phyloP scores from a whole-genome alignment of 441 rosid species.

The Flueggea neowawraea region DNA sequence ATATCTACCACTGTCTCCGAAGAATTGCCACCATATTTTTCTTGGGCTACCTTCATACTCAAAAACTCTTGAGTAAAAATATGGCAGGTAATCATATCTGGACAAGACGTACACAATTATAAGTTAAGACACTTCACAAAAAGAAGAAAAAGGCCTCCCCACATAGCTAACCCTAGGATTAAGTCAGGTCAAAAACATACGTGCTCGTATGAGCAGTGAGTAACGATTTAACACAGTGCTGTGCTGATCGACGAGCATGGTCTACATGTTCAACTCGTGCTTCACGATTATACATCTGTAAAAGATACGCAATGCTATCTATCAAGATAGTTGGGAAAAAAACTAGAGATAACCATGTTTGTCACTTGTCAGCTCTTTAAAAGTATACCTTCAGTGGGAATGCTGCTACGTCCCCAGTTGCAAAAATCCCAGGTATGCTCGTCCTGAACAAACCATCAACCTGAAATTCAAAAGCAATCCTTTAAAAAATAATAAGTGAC shows the following conservation, averaged over 20 bases:
- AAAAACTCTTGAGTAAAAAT: constrained; percentile 87
- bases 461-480: constrained; percentile 21
- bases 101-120: neutral
- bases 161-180: neutral
- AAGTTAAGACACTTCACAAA: too few species aligned
- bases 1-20: constrained; percentile 79
- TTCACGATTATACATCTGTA: constrained; percentile 74
- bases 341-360: neutral
- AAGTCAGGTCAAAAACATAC: constrained; percentile 29
- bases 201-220: constrained; percentile 66
- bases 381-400: constrained; percentile 76
- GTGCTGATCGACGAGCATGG: constrained; percentile 89
- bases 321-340: neutral
- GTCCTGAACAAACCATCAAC: constrained; percentile 88
- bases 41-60: constrained; percentile 91
- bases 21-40: constrained; percentile 96
- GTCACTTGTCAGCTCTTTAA: constrained; percentile 5
- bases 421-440: constrained; percentile 81
- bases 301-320: constrained; percentile 13
- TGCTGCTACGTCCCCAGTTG: constrained; percentile 95
- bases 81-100: constrained; percentile 94
- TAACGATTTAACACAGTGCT: constrained; percentile 73
- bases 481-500: too few species aligned
- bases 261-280: constrained; percentile 95
- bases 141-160: neutral